A percentile compares a stretch with the other conserved stretches of the same genome.
Evolutionary conservation across 768 basidiomycete genomes (phyloP).

Genomic region (Tricholoma matsutake): DNA sequence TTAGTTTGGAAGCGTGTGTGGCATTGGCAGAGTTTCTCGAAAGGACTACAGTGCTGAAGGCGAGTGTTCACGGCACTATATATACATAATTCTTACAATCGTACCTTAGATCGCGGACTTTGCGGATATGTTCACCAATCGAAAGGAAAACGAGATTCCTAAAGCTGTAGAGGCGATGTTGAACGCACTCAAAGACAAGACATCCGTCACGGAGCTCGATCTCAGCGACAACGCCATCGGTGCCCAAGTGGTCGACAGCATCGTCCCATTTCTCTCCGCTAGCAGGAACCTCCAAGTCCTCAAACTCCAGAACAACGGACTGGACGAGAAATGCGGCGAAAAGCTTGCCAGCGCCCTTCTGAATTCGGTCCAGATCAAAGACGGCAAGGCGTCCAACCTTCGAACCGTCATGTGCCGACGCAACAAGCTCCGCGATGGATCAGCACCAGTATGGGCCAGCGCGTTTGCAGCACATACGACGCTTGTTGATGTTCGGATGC

Average conservation of each 20-base stretch:
- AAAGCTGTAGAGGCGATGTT: conserved; percentile 85
- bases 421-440: conserved; percentile 93
- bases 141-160: conserved; percentile 94
- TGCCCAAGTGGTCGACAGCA: conserved; percentile 89
- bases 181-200: conserved; percentile 77
- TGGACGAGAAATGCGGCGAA: conserved; percentile 85
- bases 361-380: conserved; percentile 65
- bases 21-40: conserved; percentile 79
- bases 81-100: background rate
- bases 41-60: conserved; percentile 67
- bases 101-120: conserved; percentile 81
- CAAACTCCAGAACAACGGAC: conserved; percentile 94
- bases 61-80: conserved; percentile 28
- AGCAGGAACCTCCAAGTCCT: conserved; percentile 83
- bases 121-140: conserved; percentile 96
- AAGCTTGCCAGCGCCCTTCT: conserved; percentile 83
- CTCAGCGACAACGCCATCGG: conserved; percentile 97
- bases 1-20: conserved; percentile 87
- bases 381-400: conserved; percentile 69
- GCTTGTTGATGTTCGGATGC: conserved; percentile 84
- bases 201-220: conserved; percentile 81
- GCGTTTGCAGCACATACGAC: conserved; percentile 85
- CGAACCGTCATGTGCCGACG: conserved; percentile 87
- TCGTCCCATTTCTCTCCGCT: conserved; percentile 83
- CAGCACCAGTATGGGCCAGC: conserved; percentile 77